Percentiles rank a stretch among this genome's conserved stretches.
Conservation (phyloP, 2,329 filamentous ascomycete genomes). For the Colletotrichum chlorophyti region DNA sequence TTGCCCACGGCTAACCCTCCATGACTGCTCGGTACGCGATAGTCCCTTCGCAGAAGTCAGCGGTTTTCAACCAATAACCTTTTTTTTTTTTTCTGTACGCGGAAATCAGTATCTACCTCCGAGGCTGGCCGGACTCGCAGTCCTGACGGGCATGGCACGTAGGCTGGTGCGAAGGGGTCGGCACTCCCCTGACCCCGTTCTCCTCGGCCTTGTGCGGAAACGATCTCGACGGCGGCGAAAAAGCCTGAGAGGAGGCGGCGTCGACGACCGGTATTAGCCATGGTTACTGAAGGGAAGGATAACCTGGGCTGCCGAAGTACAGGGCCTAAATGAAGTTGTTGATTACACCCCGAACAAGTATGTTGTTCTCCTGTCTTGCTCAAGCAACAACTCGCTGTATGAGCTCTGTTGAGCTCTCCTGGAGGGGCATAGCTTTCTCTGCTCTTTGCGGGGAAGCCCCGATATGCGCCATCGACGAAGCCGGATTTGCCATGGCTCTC, state of each 20-base stretch:
- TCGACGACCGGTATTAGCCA: not conserved
- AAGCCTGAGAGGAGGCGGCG: not conserved
- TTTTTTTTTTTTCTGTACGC: too few relatives aligned
- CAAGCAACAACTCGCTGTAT: too few relatives aligned
- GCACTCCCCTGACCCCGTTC: not conserved
- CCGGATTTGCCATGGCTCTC: not conserved
- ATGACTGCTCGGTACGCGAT: constrained; percentile 32
- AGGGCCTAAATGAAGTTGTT: not conserved
- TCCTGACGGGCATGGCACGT: constrained; percentile 9
- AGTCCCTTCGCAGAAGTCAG: constrained; percentile 29
- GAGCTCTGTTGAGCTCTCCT: too few relatives aligned
- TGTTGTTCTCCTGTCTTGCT: too few relatives aligned
- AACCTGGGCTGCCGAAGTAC: not conserved
- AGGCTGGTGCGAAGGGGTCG: constrained; percentile 24
- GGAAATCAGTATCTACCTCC: not conserved
- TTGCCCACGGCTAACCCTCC: constrained; percentile 31
- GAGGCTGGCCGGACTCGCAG: constrained; percentile 12
- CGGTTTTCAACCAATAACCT: too few relatives aligned
- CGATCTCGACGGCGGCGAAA: not conserved
- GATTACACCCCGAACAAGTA: too few relatives aligned
- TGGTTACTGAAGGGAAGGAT: not conserved
- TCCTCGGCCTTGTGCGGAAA: not conserved
- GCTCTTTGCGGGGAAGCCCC: not conserved
- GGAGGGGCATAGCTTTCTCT: too few relatives aligned
- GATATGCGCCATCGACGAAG: not conserved